Base-by-base conservation (phyloP, 2,329 filamentous ascomycete genomes). In the Shiraia bambusicola region DNA sequence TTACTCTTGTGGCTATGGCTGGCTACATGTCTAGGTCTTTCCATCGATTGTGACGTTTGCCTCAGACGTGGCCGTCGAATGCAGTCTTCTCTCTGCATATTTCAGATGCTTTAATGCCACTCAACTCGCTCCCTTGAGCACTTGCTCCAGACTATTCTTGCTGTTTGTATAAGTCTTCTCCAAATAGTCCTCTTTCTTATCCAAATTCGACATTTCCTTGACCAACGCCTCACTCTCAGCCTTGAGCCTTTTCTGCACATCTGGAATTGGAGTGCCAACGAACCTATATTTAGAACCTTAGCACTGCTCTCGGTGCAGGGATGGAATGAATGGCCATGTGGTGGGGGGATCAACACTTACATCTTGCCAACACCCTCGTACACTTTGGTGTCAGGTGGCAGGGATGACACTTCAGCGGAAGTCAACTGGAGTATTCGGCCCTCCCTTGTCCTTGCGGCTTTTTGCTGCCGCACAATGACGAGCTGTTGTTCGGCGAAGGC, bases 291-390 rank as follows among this genome's bases (percentile, higher is more conserved):
- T 13, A 13, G 24, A 5, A 37, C 25, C 15, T 22, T 28, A 7
- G 13, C 17, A 28, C 9, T 29, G 19, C 32, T 34, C 26, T 19
- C 16, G n/a, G n/a, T 5, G 6, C 5, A 6, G n/a, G n/a, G 11
- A 4, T 26, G 14, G 19, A 26, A 30, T 19, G 16, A 26, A 35
- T 10, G 31, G 26, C 27, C 30, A 37, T 38, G 16, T 19, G 25
- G 33, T 14, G 15, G n/a, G 6, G 13, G n/a, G 6, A 13, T 28
- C 15, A 13, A 13, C 24, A 49, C 52, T 44, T 56, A 96, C 93
- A 98, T 97, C 74, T 97, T 98, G 37, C 93, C 93, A 9, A 97
- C 86, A 5, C 92, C 92, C 72, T 97, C 92, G 61, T 97, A 98
- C 19, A 95, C 82, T 24, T 84, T 84, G 0, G 89, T 93, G 34